Evolutionary conservation across 371 early-diverging fungal species (phyloP).

Genomic region (Mortierella sp.): DNA sequence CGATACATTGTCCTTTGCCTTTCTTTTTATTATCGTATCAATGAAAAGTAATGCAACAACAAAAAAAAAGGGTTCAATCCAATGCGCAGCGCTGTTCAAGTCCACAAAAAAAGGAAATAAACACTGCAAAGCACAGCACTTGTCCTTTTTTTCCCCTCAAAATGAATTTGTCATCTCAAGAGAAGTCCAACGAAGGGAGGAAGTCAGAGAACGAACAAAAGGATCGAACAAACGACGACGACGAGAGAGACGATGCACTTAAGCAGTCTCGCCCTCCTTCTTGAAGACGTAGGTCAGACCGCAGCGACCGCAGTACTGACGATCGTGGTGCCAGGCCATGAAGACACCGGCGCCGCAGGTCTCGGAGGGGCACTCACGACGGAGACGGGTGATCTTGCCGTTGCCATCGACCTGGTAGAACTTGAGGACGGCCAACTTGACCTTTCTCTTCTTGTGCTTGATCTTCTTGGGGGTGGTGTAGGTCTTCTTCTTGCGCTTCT

Average conservation of each 20-base stretch:
- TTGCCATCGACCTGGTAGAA: slow-evolving; percentile 98
- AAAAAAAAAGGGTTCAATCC: slow-evolving; percentile 13
- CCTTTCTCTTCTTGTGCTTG: slow-evolving; percentile 99
- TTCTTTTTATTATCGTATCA: neutral
- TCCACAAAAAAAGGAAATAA: slow-evolving; percentile 23
- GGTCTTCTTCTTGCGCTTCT: slow-evolving; percentile 99
- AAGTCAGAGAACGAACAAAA: neutral
- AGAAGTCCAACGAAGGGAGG: no score
- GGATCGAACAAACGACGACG: neutral
- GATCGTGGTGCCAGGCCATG: slow-evolving; percentile 97
- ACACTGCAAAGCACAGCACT: neutral
- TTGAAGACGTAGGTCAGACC: slow-evolving; percentile 73
- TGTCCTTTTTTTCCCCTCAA: slow-evolving; percentile 17
- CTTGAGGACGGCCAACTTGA: slow-evolving; percentile 97
- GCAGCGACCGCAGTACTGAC: slow-evolving; percentile 93
- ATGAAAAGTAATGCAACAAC: neutral
- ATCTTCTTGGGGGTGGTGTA: slow-evolving; percentile 99
- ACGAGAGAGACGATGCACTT: slow-evolving; percentile 16
- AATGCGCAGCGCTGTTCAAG: slow-evolving; percentile 4
- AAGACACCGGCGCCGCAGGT: slow-evolving; percentile 99
- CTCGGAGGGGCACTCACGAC: slow-evolving; percentile 95
- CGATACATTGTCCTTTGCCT: neutral
- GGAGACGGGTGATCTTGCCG: slow-evolving; percentile 97
- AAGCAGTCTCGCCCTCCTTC: slow-evolving; percentile 60
- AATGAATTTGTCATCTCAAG: neutral